Percentiles rank a stretch among this genome's conserved stretches.
These are phyloP conservation scores for Colletotrichum cereale DNA, from an alignment of 2,329 filamentous ascomycete genomes.

Conservation along the genomic window DNA sequence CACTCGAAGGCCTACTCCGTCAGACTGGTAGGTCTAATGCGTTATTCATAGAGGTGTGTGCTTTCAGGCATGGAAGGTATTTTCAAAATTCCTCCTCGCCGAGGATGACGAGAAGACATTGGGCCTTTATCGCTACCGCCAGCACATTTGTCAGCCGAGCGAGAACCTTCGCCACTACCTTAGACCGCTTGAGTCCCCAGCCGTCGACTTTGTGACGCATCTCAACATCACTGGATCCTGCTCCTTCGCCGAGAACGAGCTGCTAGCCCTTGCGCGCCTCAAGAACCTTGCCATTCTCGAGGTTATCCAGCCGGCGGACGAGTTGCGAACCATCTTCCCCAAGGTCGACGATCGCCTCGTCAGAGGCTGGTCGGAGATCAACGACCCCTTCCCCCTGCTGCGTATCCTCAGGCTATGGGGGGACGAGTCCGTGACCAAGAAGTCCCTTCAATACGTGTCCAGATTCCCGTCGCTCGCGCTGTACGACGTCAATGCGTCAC, in stretches of 20 bases:
- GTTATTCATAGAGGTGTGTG: constrained; percentile 48
- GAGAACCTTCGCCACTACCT: constrained; percentile 52
- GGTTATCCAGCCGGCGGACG: constrained; percentile 55
- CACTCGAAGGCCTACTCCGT: not conserved
- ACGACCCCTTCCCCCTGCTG: constrained; percentile 59
- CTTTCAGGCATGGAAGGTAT: constrained; percentile 56
- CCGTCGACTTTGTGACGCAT: constrained; percentile 56
- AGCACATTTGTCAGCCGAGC: constrained; percentile 54
- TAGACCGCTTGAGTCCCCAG: constrained; percentile 51
- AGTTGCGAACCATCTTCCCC: constrained; percentile 48
- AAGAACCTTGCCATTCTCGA: constrained; percentile 63
- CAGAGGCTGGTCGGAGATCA: constrained; percentile 57
- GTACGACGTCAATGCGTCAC: constrained; percentile 56
- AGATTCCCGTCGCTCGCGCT: constrained; percentile 59
- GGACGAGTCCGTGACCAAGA: constrained; percentile 52
- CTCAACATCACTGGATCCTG: constrained; percentile 55
- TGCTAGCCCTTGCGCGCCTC: constrained; percentile 56
- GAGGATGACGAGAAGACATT: constrained; percentile 51
- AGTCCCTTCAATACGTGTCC: constrained; percentile 56
- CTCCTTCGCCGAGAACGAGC: constrained; percentile 52
- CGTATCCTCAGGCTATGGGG: constrained; percentile 62
- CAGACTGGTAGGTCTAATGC: constrained; percentile 19
- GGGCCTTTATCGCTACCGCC: constrained; percentile 54
- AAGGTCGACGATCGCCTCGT: constrained; percentile 60
- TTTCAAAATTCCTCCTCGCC: constrained; percentile 51